Base-by-base conservation (phyloP, 305 asterid genomes). In the Fraxinus sp. region DNA sequence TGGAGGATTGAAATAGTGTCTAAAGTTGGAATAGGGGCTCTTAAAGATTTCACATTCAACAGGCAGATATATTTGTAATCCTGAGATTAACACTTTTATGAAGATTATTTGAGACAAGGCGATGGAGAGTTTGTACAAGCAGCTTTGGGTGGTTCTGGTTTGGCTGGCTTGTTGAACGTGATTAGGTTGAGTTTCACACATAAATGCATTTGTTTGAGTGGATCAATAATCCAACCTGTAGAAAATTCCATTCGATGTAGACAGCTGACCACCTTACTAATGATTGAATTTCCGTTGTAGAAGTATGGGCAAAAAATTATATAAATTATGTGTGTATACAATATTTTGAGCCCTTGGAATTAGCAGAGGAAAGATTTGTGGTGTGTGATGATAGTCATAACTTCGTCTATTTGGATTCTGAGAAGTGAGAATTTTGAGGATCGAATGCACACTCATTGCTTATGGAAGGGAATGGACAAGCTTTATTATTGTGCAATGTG, bases 161-260 rank as follows among this genome's bases (percentile, higher is more conserved):
- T 36, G 81, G 57, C 76, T 78, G 79, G 30, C 77, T 78, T 33
- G 16, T 32, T 49, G 77, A 22, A 62, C 73, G 49, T 70, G 70
- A 37, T 78, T 66, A 44, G 39, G 55, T 81, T 62, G 24, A 35
- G 26, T 39, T 5, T 5, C 55, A 41, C 55, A 41, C 41, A 37
- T 37, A 52, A 70, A 20, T 59, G 77, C 37, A 35, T 62, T 30
- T 1, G 18, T 81, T 57, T 75, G 3, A 3, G 52, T 13, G 55
- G 36, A 39, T 39, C 11, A 20, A 62, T 35, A 64, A 32, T 30
- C 75, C 75, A 14, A 70, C 41, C n/a, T 70, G 41, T 70, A 30
- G 24, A 70, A 70, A 30, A 70, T 70, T 70, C 73, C 39, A 70
- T 70, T 70, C 11, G 41, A 28, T 13, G 39, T 70, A 30, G 75